Percentiles rank a stretch among this genome's conserved stretches.
phyloP scores from a whole-genome alignment of 176 grass and related monocot species.

The Chloris gayana region DNA sequence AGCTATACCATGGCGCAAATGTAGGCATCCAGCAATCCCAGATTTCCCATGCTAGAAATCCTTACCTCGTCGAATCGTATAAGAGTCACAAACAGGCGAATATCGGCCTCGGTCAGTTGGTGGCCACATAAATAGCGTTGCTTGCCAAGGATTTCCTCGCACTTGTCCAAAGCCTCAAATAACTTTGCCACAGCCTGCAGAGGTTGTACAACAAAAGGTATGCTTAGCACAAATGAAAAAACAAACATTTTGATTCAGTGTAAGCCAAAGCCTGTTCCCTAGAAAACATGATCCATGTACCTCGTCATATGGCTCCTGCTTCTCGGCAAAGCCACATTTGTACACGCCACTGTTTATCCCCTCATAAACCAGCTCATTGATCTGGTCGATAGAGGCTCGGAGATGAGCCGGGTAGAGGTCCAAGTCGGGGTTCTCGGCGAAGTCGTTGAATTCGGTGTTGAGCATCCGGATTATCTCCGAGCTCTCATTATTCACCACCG shows the following conservation, averaged over 20 bases:
- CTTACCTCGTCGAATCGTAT: slow-evolving; percentile 99
- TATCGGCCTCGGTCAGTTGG: slow-evolving; percentile 72
- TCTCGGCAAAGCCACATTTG: slow-evolving; percentile 92
- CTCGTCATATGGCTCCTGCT: slow-evolving; percentile 91
- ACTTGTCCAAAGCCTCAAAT: slow-evolving; percentile 73
- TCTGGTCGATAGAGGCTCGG: slow-evolving; percentile 51
- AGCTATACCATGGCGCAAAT: not conserved
- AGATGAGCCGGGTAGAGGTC: slow-evolving; percentile 78
- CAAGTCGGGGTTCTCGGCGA: slow-evolving; percentile 64
- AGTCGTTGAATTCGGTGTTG: slow-evolving; percentile 77
- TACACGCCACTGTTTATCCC: slow-evolving; percentile 91
- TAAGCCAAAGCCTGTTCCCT: not conserved
- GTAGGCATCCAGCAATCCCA: not conserved
- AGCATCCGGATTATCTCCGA: slow-evolving; percentile 95
- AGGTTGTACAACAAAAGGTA: not conserved
- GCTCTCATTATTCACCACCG: slow-evolving; percentile 96
- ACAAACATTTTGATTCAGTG: not conserved
- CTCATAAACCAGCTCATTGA: slow-evolving; percentile 70
- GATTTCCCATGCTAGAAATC: not conserved
- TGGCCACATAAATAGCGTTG: slow-evolving; percentile 83
- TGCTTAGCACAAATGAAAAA: not conserved
- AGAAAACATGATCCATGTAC: slow-evolving; percentile 27
- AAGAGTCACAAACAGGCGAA: slow-evolving; percentile 93
- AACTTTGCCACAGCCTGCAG: slow-evolving; percentile 64
- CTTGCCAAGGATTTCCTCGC: slow-evolving; percentile 82